Percentiles rank a stretch among this genome's conserved stretches.
Conservation (phyloP, 495 filamentous ascomycete genomes). For the Penicillium atrosanguineum region DNA sequence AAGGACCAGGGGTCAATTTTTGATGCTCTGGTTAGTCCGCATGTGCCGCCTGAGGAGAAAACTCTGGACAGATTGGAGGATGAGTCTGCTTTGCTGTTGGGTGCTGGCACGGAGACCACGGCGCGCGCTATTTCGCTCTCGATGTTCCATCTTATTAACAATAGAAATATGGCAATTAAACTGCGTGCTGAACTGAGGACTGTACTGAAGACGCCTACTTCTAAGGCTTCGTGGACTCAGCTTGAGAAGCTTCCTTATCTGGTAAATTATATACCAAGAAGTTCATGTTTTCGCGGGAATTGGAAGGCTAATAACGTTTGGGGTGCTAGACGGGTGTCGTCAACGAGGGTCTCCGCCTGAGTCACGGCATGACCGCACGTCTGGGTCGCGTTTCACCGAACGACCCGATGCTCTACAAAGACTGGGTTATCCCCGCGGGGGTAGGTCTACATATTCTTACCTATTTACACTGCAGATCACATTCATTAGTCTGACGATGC, state of each 20-base stretch:
- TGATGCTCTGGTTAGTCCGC: slow-evolving; percentile 20
- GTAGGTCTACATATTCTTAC: slow-evolving; percentile 20
- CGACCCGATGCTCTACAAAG: slow-evolving; percentile 36
- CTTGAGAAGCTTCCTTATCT: slow-evolving; percentile 54
- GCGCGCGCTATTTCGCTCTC: slow-evolving; percentile 19
- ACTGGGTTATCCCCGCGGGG: slow-evolving; percentile 34
- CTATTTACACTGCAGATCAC: background rate
- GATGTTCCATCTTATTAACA: slow-evolving; percentile 17
- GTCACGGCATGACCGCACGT: slow-evolving; percentile 39
- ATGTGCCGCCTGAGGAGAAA: slow-evolving; percentile 21
- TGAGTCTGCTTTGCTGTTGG: slow-evolving; percentile 36
- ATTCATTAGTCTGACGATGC: background rate
- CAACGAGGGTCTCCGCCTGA: slow-evolving; percentile 46
- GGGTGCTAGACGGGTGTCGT: slow-evolving; percentile 37
- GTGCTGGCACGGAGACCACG: slow-evolving; percentile 46
- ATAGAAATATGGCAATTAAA: slow-evolving; percentile 9
- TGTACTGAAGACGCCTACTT: slow-evolving; percentile 26
- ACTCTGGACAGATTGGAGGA: slow-evolving; percentile 33
- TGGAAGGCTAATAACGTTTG: background rate
- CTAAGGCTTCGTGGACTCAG: slow-evolving; percentile 30
- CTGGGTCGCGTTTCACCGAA: slow-evolving; percentile 40
- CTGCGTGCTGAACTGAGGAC: slow-evolving; percentile 31
- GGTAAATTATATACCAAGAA: slow-evolving; percentile 12
- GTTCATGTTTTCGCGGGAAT: no score
- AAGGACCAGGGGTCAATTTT: slow-evolving; percentile 15